A percentile compares a stretch with the other conserved stretches of the same genome.
These are phyloP conservation scores for Solanum chacoense DNA, from an alignment of 305 asterid genomes.

Conservation along the genomic window DNA sequence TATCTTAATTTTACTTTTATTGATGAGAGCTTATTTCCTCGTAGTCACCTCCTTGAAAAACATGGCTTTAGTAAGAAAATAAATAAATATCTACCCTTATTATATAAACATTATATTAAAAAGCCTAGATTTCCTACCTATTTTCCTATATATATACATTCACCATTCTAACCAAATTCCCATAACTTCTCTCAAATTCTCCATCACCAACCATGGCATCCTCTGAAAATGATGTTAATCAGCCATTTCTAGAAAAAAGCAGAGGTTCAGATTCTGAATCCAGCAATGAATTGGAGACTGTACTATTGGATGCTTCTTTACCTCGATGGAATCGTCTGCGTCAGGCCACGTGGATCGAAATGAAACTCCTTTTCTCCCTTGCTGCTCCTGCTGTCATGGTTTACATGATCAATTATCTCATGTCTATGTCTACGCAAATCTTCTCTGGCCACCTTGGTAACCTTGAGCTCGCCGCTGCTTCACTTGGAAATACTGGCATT, in stretches of 20 bases:
- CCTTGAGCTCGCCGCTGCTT: conserved; percentile 21
- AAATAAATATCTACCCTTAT: background rate
- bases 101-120: background rate
- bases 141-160: background rate
- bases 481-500: conserved; percentile 20
- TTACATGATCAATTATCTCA: conserved; percentile 12
- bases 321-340: background rate
- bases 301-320: background rate
- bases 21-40: background rate
- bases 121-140: background rate
- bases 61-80: background rate
- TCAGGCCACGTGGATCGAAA: conserved; percentile 13
- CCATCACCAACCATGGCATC: background rate
- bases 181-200: background rate
- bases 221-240: background rate
- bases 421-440: conserved; percentile 19
- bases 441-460: conserved; percentile 23
- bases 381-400: conserved; percentile 21
- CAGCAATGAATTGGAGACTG: conserved; percentile 7
- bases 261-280: background rate
- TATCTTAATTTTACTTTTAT: background rate
- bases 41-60: background rate
- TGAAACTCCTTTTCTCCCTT: conserved; percentile 8
- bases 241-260: background rate
- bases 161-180: background rate